phyloP scores from a whole-genome alignment of 495 filamentous ascomycete species.

The Rhypophila decipiens region DNA sequence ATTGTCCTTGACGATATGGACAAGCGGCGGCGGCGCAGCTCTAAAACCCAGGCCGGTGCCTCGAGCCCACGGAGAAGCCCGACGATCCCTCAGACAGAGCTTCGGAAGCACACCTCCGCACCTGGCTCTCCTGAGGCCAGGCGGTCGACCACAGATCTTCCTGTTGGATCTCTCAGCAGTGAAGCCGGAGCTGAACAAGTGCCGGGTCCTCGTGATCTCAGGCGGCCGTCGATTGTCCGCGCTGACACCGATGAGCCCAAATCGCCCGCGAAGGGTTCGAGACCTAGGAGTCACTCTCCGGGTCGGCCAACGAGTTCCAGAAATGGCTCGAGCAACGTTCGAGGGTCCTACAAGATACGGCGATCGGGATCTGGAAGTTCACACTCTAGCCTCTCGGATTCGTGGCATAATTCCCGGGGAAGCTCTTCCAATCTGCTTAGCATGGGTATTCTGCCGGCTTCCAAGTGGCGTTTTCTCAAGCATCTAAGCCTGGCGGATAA shows the following conservation, averaged over 20 bases:
- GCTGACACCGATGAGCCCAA: slow-evolving; percentile 34
- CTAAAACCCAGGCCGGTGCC: slow-evolving; percentile 65
- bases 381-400: slow-evolving; percentile 73
- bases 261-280: slow-evolving; percentile 34
- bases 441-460: slow-evolving; percentile 60
- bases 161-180: slow-evolving; percentile 38
- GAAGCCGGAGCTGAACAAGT: slow-evolving; percentile 34
- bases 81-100: slow-evolving; percentile 48
- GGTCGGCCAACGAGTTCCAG: slow-evolving; percentile 65
- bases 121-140: slow-evolving; percentile 60
- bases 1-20: slow-evolving; percentile 97
- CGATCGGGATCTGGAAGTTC: slow-evolving; percentile 89
- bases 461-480: slow-evolving; percentile 90
- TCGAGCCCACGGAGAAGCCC: slow-evolving; percentile 53
- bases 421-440: slow-evolving; percentile 68
- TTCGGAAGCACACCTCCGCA: slow-evolving; percentile 52
- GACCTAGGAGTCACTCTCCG: slow-evolving; percentile 73
- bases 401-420: slow-evolving; percentile 53
- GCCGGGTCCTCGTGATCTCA: slow-evolving; percentile 21
- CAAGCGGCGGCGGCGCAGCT: slow-evolving; percentile 76
- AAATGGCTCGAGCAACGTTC: slow-evolving; percentile 56
- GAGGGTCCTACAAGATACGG: slow-evolving; percentile 62
- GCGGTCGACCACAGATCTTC: slow-evolving; percentile 37
- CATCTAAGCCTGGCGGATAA: slow-evolving; percentile 92
- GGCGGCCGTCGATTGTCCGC: slow-evolving; percentile 33